These are phyloP conservation scores for Trichosporon coremiiforme DNA, from an alignment of 1,284 basidiomycete species.

Conservation along the genomic window DNA sequence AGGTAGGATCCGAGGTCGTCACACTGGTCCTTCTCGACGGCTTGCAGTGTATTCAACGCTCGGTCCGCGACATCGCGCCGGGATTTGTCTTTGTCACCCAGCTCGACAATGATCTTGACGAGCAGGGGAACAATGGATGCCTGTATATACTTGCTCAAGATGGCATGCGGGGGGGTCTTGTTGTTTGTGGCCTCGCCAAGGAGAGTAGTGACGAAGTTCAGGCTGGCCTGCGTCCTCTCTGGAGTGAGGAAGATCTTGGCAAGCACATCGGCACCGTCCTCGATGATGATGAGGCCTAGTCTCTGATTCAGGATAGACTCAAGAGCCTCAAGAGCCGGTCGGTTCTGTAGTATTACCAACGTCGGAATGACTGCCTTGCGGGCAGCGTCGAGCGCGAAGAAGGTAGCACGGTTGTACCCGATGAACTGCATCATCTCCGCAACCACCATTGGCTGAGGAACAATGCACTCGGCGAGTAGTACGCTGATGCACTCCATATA, in stretches of 20 bases:
- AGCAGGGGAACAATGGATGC: conserved; percentile 69
- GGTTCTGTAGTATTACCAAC: conserved; percentile 67
- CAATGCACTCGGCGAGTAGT: conserved; percentile 66
- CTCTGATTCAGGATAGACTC: conserved; percentile 60
- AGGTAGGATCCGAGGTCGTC: conserved; percentile 65
- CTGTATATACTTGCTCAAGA: conserved; percentile 56
- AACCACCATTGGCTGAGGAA: conserved; percentile 61
- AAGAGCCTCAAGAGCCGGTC: conserved; percentile 57
- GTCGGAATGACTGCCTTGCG: conserved; percentile 69
- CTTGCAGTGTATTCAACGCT: conserved; percentile 67
- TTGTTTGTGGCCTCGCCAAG: conserved; percentile 47
- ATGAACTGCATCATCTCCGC: conserved; percentile 50
- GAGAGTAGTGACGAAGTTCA: conserved; percentile 66
- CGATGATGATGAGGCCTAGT: conserved; percentile 65
- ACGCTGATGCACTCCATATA: conserved; percentile 70
- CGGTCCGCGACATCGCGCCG: conserved; percentile 58
- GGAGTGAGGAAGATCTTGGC: conserved; percentile 69
- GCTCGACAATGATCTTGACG: conserved; percentile 70
- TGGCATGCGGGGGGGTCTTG: conserved; percentile 25
- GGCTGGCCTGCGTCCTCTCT: conserved; percentile 40
- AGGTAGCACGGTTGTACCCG: conserved; percentile 59
- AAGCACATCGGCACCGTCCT: conserved; percentile 67
- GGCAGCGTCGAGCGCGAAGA: conserved; percentile 65
- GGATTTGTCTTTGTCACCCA: conserved; percentile 68
- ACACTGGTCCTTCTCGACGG: conserved; percentile 55